Conservation (phyloP, 2,329 filamentous ascomycete genomes). For the Nannizziopsis barbatae region DNA sequence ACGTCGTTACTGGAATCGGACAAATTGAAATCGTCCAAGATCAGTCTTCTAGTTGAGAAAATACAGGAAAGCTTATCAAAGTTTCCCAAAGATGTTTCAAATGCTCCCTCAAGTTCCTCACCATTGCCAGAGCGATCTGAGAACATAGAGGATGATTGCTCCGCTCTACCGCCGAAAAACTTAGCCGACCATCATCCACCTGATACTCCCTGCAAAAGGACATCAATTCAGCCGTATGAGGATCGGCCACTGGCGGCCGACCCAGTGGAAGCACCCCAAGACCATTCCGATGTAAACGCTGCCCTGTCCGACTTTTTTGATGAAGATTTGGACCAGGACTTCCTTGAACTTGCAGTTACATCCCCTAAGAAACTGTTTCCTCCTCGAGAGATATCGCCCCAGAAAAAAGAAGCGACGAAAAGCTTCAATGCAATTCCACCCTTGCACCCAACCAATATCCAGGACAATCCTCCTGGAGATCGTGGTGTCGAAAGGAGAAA, state of each 20-base stretch:
- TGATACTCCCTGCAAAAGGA: conserved; percentile 21
- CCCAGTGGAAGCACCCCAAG: not conserved
- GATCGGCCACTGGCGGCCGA: not conserved
- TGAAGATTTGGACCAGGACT: conserved; percentile 38
- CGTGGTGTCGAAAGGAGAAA: no score
- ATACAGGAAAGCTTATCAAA: conserved; percentile 45
- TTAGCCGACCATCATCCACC: conserved; percentile 8
- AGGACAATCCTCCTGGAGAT: not conserved
- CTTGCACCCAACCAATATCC: not conserved
- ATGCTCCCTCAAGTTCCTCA: conserved; percentile 34
- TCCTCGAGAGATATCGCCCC: not conserved
- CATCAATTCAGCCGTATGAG: not conserved
- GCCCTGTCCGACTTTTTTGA: conserved; percentile 39
- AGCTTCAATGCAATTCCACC: not conserved
- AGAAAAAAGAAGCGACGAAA: not conserved
- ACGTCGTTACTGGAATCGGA: conserved; percentile 27
- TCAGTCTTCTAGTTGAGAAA: conserved; percentile 53
- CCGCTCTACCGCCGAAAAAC: conserved; percentile 23
- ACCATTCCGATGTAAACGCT: conserved; percentile 1
- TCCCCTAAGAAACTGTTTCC: conserved; percentile 9
- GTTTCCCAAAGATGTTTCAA: conserved; percentile 19
- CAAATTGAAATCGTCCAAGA: conserved; percentile 35
- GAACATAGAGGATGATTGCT: conserved; percentile 23
- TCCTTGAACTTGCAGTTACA: conserved; percentile 28
- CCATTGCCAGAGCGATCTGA: conserved; percentile 30